Evolutionary conservation across 305 asterid genomes (phyloP), one percentile per base, ranked within the genome.

Genomic region (Euphrasia arctica): DNA sequence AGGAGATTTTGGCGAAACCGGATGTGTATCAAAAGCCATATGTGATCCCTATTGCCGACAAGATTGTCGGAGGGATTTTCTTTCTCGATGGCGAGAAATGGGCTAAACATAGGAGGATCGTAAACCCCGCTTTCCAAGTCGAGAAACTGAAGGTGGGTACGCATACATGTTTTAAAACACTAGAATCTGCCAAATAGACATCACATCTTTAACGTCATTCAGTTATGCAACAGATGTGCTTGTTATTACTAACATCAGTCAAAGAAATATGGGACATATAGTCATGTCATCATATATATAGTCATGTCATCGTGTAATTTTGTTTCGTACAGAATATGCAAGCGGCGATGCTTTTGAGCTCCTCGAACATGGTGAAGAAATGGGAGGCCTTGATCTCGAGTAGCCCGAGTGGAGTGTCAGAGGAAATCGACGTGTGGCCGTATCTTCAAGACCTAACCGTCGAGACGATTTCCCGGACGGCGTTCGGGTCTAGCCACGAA

Each of bases 381-480:
- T 85, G 88, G 86, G 81, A 75, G 48, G 63, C 63, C 50, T 9
- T 70, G 54, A 63, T 73, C 50, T 60, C 77, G 2, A 39, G 43
- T 1, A 32, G 50, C 11, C 7, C 27, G 3, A 25, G 10, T 1
- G 67, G 67, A 18, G 72, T 64, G 13, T 59, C 65, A 18, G 22
- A 45, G 10, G 87, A 85, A 76, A 55, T 82, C 28, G 83, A 82
- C 29, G 82, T 85, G 9, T 77, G 82, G 79, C 83, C 89, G 2
- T 60, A 75, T 43, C 77, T 85, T 49, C 75, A 75, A 54, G 58
- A 62, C 8, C 22, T 80, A 18, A 51, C 86, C 0, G 62, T 79
- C 8, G 91, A 85, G 65, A 75, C 73, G 47, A 82, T 84, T 47
- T 80, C 91, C 3, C 72, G 82, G 11, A 76, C 89, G 2, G 84